Conservation (phyloP, 2,329 filamentous ascomycete genomes). For the Neurospora sp. region DNA sequence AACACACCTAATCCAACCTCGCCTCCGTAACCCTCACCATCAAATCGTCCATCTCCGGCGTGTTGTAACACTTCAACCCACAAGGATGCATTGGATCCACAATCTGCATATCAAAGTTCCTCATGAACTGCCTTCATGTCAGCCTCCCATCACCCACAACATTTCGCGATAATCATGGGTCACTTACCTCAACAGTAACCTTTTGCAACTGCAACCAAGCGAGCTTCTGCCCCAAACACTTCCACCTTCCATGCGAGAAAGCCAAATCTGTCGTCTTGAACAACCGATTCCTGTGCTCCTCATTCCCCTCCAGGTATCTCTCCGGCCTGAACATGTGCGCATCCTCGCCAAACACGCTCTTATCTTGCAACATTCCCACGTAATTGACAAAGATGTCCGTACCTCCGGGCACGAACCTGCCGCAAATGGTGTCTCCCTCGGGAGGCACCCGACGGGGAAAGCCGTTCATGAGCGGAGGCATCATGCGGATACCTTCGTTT, state of each 20-base stretch:
- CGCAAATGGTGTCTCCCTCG: conserved; percentile 24
- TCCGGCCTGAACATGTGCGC: conserved; percentile 28
- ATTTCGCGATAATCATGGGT: background rate
- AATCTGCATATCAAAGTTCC: conserved; percentile 1
- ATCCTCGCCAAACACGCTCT: conserved; percentile 15
- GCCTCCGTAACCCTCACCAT: background rate
- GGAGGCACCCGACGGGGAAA: conserved; percentile 23
- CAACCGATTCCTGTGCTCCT: conserved; percentile 20
- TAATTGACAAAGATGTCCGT: conserved; percentile 34
- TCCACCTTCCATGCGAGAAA: conserved; percentile 28
- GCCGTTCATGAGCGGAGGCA: conserved; percentile 31
- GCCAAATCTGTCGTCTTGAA: conserved; percentile 25
- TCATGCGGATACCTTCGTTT: conserved; percentile 37
- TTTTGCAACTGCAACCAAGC: conserved; percentile 33
- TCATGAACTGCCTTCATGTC: background rate
- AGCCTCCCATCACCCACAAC: background rate
- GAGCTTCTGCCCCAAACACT: conserved; percentile 31
- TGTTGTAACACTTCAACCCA: background rate
- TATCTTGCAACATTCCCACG: conserved; percentile 30
- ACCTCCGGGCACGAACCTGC: conserved; percentile 34
- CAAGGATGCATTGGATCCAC: background rate
- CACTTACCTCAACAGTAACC: conserved; percentile 20
- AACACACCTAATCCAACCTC: background rate
- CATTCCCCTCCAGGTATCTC: conserved; percentile 29
- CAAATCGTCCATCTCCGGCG: background rate